phyloP scores from a whole-genome alignment of 1,284 basidiomycete species.

The Takashimella tepidaria region DNA sequence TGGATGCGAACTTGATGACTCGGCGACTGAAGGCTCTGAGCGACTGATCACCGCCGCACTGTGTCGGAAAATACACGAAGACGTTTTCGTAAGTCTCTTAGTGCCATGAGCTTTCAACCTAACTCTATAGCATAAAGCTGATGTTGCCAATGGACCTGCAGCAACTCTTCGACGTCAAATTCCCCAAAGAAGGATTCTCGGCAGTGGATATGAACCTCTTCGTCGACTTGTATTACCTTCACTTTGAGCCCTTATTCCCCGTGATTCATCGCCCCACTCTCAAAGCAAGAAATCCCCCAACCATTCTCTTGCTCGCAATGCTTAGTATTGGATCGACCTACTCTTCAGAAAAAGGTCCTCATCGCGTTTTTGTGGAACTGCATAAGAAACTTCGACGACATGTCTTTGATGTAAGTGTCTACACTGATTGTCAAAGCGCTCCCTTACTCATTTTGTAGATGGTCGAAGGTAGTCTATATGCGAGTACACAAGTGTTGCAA shows the following conservation, averaged over 20 bases:
- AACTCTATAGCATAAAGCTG: too few relatives aligned
- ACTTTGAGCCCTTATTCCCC: slow-evolving; percentile 8
- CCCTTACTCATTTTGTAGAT: too few relatives aligned
- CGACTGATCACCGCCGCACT: neutral
- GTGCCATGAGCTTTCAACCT: too few relatives aligned
- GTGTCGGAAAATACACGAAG: neutral
- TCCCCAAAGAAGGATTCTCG: slow-evolving; percentile 1
- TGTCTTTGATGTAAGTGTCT: slow-evolving; percentile 1
- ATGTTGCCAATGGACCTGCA: too few relatives aligned
- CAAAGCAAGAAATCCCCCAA: slow-evolving; percentile 1
- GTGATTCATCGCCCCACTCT: slow-evolving; percentile 7
- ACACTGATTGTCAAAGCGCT: too few relatives aligned
- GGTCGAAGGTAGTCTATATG: neutral
- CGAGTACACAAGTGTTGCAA: neutral
- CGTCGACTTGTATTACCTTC: slow-evolving; percentile 7
- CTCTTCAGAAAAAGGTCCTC: neutral
- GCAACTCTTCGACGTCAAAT: neutral
- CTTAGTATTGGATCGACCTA: slow-evolving; percentile 5
- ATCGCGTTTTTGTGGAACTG: neutral
- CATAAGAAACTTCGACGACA: slow-evolving; percentile 1
- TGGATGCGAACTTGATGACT: neutral
- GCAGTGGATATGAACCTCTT: slow-evolving; percentile 6
- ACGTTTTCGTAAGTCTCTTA: neutral
- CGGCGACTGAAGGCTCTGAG: neutral
- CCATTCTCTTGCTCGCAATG: slow-evolving; percentile 6